Evolutionary conservation across 2,329 filamentous ascomycete genomes (phyloP).

Genomic region (Penicillium sp.): DNA sequence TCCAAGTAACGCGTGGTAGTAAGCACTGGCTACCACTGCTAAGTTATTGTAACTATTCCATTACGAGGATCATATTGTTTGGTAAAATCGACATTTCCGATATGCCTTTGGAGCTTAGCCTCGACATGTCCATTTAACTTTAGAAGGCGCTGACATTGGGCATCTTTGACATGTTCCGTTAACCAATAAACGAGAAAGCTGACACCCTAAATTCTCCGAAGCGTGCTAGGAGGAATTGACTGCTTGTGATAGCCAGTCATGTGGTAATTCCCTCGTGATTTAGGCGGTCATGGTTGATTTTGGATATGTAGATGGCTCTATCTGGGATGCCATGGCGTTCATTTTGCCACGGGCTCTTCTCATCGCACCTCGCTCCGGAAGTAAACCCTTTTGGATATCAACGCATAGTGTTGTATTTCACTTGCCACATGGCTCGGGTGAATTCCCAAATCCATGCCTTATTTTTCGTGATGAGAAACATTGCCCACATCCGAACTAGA

Average conservation of each 20-base stretch:
- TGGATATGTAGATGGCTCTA: background rate
- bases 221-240: background rate
- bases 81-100: background rate
- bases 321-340: background rate
- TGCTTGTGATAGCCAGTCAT: background rate
- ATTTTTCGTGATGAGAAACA: background rate
- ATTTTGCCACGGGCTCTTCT: background rate
- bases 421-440: background rate
- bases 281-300: background rate
- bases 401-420: background rate
- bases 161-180: background rate
- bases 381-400: background rate
- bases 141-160: background rate
- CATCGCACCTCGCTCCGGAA: background rate
- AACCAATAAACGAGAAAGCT: background rate
- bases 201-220: background rate
- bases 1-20: background rate
- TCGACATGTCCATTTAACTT: background rate
- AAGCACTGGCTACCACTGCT: too few relatives aligned
- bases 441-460: background rate
- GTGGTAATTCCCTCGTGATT: background rate
- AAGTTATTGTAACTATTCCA: too few relatives aligned
- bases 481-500: background rate
- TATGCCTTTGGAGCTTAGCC: background rate
- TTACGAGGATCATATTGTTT: background rate